phyloP scores from a whole-genome alignment of 1,284 basidiomycete species.

The Neolentinus lepideus region DNA sequence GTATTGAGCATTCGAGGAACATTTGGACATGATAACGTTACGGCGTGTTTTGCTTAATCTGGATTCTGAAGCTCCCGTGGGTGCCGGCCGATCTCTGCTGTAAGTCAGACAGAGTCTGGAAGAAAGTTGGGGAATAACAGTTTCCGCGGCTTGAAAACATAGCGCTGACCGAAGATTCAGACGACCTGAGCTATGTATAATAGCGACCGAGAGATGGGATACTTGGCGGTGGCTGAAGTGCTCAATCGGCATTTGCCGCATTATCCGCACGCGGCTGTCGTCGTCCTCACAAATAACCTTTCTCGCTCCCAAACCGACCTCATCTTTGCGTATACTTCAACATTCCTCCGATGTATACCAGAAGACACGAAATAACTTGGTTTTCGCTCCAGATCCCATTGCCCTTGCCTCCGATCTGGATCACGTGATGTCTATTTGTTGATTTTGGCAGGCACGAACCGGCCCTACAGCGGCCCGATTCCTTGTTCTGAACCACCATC shows the following conservation, averaged over 20 bases:
- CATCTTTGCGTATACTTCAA: background rate
- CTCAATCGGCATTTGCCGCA: background rate
- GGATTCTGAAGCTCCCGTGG: too few species aligned
- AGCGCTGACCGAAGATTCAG: too few species aligned
- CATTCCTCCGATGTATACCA: background rate
- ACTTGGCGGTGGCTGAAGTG: background rate
- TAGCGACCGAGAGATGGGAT: too few species aligned
- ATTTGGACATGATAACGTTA: too few species aligned
- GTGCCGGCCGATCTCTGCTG: too few species aligned
- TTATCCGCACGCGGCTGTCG: background rate
- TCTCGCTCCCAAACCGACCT: background rate
- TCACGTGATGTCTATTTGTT: background rate
- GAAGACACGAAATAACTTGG: background rate
- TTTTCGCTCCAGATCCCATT: background rate
- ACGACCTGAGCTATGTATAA: too few species aligned
- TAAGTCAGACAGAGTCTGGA: too few species aligned
- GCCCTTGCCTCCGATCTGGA: too few species aligned
- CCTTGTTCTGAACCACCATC: conserved; percentile 1
- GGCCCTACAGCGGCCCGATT: background rate
- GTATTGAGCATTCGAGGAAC: too few species aligned
- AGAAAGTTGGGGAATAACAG: too few species aligned
- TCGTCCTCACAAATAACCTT: background rate
- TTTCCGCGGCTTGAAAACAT: too few species aligned
- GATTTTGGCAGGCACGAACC: background rate
- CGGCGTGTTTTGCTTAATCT: too few species aligned